Percentiles rank a stretch among this genome's conserved stretches.
Evolutionary conservation across 1,284 basidiomycete genomes (phyloP).

Genomic region (Mycena citricolor): DNA sequence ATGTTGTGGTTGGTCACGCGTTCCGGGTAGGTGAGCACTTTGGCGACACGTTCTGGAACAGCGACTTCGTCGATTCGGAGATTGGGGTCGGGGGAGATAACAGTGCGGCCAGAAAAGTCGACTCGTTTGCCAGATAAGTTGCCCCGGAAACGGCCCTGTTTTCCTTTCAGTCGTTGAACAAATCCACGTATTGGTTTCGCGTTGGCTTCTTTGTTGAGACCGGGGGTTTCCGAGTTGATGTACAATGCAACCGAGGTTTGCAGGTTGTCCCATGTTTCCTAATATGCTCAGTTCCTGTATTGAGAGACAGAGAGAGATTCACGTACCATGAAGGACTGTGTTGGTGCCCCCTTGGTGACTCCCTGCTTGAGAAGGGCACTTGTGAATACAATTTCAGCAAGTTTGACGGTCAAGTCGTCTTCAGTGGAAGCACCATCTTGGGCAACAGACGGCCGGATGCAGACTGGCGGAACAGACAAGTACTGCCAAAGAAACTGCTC

Average conservation of each 20-base stretch:
- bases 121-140: slow-evolving; percentile 99
- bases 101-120: slow-evolving; percentile 97
- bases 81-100: slow-evolving; percentile 99
- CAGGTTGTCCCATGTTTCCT: slow-evolving; percentile 99
- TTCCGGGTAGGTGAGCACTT: slow-evolving; percentile 95
- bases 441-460: slow-evolving; percentile 95
- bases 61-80: slow-evolving; percentile 97
- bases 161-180: slow-evolving; percentile 97
- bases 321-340: slow-evolving; percentile 84
- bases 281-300: slow-evolving; percentile 16
- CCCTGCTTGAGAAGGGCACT: slow-evolving; percentile 93
- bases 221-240: slow-evolving; percentile 97
- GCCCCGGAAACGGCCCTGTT: slow-evolving; percentile 98
- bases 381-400: slow-evolving; percentile 96
- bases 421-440: slow-evolving; percentile 98
- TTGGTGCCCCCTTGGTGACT: slow-evolving; percentile 84
- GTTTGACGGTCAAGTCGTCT: slow-evolving; percentile 96
- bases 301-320: neutral
- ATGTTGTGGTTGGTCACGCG: slow-evolving; percentile 94
- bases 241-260: slow-evolving; percentile 96
- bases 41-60: slow-evolving; percentile 94
- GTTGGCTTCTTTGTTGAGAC: slow-evolving; percentile 81
- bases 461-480: slow-evolving; percentile 96
- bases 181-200: slow-evolving; percentile 95
- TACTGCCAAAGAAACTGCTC: slow-evolving; percentile 99